Evolutionary conservation across 805 yeast genomes (phyloP).

Genomic region (Starmerella stigmatis): DNA sequence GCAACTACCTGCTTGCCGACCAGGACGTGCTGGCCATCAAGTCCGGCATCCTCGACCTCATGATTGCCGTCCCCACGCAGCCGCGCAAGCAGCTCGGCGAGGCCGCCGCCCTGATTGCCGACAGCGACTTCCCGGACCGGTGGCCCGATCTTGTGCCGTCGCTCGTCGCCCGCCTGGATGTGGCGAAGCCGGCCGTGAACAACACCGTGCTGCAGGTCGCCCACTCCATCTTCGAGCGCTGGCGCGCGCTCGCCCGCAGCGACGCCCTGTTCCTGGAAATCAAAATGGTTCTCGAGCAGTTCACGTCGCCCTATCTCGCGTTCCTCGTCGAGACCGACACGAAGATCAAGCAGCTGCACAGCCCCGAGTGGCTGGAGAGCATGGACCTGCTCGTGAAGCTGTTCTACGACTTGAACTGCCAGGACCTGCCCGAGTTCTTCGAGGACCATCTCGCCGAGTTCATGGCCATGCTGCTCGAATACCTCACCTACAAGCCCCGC

Average conservation of each 20-base stretch:
- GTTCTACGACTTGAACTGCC: constrained; percentile 90
- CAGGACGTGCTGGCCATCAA: constrained; percentile 62
- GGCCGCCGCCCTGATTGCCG: constrained; percentile 84
- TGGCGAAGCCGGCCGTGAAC: constrained; percentile 46
- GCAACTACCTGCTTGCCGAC: constrained; percentile 52
- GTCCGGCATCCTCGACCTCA: constrained; percentile 65
- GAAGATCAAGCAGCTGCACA: constrained; percentile 41
- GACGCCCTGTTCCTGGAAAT: constrained; percentile 85
- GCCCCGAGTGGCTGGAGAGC: constrained; percentile 34
- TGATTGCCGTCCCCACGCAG: constrained; percentile 60
- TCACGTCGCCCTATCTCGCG: constrained; percentile 67
- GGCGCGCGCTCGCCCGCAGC: constrained; percentile 91
- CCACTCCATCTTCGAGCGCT: constrained; percentile 88
- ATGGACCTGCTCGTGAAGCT: constrained; percentile 63
- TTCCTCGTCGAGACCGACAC: constrained; percentile 55
- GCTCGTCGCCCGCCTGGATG: constrained; percentile 55
- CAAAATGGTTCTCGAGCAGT: constrained; percentile 72
- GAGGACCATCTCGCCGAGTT: constrained; percentile 76
- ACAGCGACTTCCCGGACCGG: constrained; percentile 83
- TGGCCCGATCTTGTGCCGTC: constrained; percentile 62
- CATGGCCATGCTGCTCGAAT: constrained; percentile 74
- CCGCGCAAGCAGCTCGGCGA: constrained; percentile 93
- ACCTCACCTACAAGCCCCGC: constrained; percentile 48
- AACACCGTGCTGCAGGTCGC: constrained; percentile 85
- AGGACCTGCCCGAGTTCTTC: constrained; percentile 95